These are phyloP conservation scores for Phaeosphaeria sp. DNA, from an alignment of 2,329 filamentous ascomycete species.

Conservation along the genomic window DNA sequence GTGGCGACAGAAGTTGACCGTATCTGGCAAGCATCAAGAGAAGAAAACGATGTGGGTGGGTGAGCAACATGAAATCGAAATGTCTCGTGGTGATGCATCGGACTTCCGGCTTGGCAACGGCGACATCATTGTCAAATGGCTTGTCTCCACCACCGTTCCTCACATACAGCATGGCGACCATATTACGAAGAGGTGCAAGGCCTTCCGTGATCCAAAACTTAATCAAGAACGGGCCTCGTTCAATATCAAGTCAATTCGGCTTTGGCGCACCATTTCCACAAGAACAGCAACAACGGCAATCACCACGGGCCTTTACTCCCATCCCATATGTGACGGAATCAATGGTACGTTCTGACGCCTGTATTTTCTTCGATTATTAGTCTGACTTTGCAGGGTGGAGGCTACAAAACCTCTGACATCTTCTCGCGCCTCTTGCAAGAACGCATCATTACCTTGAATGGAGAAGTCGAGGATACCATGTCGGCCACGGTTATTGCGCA, in stretches of 20 bases:
- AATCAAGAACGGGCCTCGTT: slow-evolving; percentile 23
- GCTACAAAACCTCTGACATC: slow-evolving; percentile 59
- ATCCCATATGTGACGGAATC: slow-evolving; percentile 60
- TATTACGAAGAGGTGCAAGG: slow-evolving; percentile 34
- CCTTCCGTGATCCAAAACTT: slow-evolving; percentile 16
- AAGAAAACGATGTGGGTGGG: not conserved
- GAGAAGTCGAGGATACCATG: slow-evolving; percentile 85
- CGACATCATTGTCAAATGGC: slow-evolving; percentile 10
- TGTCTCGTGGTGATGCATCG: slow-evolving; percentile 15
- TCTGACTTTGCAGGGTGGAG: slow-evolving; percentile 54
- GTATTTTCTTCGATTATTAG: not conserved
- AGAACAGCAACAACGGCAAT: slow-evolving; percentile 24
- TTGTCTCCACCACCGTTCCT: slow-evolving; percentile 6
- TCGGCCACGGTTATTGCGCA: slow-evolving; percentile 96
- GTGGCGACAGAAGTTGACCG: slow-evolving; percentile 22
- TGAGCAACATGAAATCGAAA: not conserved
- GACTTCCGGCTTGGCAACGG: slow-evolving; percentile 29
- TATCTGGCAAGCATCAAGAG: slow-evolving; percentile 39
- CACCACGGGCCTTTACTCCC: slow-evolving; percentile 48
- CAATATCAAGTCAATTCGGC: slow-evolving; percentile 32
- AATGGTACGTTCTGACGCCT: slow-evolving; percentile 43
- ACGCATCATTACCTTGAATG: slow-evolving; percentile 93
- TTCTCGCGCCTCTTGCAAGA: slow-evolving; percentile 65
- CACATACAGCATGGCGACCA: slow-evolving; percentile 40
- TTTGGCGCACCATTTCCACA: slow-evolving; percentile 28